A percentile compares a stretch with the other conserved stretches of the same genome.
Conservation (phyloP, 805 yeast species). For the Wickerhamiella galacta region DNA sequence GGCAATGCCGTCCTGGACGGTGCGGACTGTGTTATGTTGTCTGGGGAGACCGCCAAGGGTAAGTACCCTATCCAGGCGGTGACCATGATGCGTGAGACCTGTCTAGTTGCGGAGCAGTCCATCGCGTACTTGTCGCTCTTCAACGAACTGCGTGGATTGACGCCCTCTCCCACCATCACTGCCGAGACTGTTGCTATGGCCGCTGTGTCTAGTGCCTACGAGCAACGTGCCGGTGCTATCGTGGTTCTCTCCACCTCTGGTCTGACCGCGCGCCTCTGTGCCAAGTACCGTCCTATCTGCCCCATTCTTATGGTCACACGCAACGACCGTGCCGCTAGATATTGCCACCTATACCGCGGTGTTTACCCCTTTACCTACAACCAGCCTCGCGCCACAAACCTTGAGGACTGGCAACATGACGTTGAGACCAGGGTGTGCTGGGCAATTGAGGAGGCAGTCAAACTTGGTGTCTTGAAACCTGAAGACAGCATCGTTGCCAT, state of each 20-base stretch:
- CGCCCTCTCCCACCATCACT: conserved; percentile 78
- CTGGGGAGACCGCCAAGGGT: conserved; percentile 99
- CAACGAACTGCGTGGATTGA: conserved; percentile 75
- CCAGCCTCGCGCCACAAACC: conserved; percentile 32
- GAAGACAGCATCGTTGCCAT: conserved; percentile 87
- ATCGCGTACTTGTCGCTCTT: conserved; percentile 69
- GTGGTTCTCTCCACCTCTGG: conserved; percentile 92
- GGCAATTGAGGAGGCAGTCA: conserved; percentile 82
- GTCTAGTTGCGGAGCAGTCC: conserved; percentile 91
- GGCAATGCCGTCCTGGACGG: conserved; percentile 99
- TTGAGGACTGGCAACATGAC: conserved; percentile 86
- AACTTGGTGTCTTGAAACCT: conserved; percentile 65
- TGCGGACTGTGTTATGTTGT: conserved; percentile 99
- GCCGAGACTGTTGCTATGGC: conserved; percentile 95
- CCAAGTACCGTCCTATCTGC: conserved; percentile 94
- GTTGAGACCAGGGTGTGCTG: conserved; percentile 86
- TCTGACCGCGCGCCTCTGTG: conserved; percentile 83
- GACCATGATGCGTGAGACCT: conserved; percentile 96
- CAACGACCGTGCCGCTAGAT: conserved; percentile 84
- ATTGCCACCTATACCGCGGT: conserved; percentile 93
- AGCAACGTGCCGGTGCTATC: conserved; percentile 92
- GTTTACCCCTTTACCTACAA: conserved; percentile 90
- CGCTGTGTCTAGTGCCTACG: conserved; percentile 90
- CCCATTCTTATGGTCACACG: conserved; percentile 98
- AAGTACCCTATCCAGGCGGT: conserved; percentile 96